phyloP scores from a whole-genome alignment of 2,329 filamentous ascomycete species.

The Pseudocercospora eumusae region DNA sequence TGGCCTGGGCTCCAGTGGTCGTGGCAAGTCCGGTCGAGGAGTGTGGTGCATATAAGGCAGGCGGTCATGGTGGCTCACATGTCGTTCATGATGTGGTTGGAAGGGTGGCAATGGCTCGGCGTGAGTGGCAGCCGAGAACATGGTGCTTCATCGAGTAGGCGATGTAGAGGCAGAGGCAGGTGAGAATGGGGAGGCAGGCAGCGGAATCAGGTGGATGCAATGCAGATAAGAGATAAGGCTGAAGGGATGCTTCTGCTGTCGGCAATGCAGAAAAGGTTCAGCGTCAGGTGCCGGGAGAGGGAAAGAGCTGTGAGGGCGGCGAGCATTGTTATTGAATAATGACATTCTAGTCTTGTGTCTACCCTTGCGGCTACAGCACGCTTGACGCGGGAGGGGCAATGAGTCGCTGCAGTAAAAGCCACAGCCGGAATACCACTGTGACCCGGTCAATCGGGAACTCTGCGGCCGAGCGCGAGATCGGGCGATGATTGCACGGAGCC shows the following conservation, averaged over 20 bases:
- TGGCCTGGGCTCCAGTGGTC: conserved; percentile 34
- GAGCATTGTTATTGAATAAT: conserved; percentile 10
- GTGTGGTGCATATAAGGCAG: conserved; percentile 22
- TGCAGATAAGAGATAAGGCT: conserved; percentile 18
- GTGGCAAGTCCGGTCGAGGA: conserved; percentile 30
- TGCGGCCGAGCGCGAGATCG: conserved; percentile 7
- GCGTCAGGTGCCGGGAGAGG: conserved; percentile 18
- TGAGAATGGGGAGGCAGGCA: neutral
- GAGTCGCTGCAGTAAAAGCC: conserved; percentile 19
- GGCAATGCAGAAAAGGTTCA: conserved; percentile 21
- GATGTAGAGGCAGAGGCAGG: neutral
- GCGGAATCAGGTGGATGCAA: no score
- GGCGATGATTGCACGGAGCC: neutral
- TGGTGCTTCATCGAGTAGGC: conserved; percentile 10
- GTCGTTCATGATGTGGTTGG: conserved; percentile 26
- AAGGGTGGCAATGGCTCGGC: conserved; percentile 19
- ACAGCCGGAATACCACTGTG: conserved; percentile 18
- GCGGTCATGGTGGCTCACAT: conserved; percentile 23
- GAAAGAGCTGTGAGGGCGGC: no score
- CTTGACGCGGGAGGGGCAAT: conserved; percentile 10
- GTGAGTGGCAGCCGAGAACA: conserved; percentile 20
- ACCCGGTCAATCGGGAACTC: conserved; percentile 17
- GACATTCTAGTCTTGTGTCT: neutral
- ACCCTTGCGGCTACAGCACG: neutral
- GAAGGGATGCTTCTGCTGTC: no score